Base-by-base conservation (phyloP, 345 rosid species). In the Eutrema japonicum region DNA sequence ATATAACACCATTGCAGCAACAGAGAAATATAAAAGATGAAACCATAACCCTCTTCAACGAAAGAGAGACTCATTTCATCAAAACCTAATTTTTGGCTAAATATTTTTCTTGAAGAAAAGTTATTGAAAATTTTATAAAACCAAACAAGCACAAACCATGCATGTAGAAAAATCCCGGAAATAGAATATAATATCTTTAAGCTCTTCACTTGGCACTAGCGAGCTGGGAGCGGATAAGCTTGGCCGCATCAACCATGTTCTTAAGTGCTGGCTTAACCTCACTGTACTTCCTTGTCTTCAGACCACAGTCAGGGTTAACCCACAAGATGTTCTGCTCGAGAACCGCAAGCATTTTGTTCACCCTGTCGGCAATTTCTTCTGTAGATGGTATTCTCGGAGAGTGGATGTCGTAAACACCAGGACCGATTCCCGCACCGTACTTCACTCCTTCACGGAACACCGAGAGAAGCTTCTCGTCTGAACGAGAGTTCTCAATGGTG, bases 301-400 rank as follows among this genome's bases (percentile, higher is more conserved):
- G 86, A 32, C 98, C 97, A 58, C 97, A 94, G 85, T 94, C 97
- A 8, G 98, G 98, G 87, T 94, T 94, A 27, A 94, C 97, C 98
- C 97, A 94, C 84, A 94, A 71, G 83, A 94, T 79, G 90, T 89
- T 89, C 70, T 79, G 83, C 79, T 91, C 97, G 0, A 91, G 89
- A 48, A 91, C 97, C 0, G 97, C 96, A 72, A 93, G 98, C 98
- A 93, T 93, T 83, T 93, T 93, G 87, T 93, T 87, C 47, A 89
- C 75, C 52, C 97, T 86, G 84, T 93, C 98, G 2, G 97, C 98
- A 29, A 93, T 93, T 76, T 93, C 98, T 46, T 91, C 98, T 0
- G 91, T 80, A 1, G 98, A 88, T 74, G 97, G 98, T 83, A 93
- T 91, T 83, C 98, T 93, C 0, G 96, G 98, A 38, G 97, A 93